Evolutionary conservation across 257 asterid genomes (phyloP), one percentile per base, ranked within the genome.

Genomic region (Jacaranda mimosifolia): DNA sequence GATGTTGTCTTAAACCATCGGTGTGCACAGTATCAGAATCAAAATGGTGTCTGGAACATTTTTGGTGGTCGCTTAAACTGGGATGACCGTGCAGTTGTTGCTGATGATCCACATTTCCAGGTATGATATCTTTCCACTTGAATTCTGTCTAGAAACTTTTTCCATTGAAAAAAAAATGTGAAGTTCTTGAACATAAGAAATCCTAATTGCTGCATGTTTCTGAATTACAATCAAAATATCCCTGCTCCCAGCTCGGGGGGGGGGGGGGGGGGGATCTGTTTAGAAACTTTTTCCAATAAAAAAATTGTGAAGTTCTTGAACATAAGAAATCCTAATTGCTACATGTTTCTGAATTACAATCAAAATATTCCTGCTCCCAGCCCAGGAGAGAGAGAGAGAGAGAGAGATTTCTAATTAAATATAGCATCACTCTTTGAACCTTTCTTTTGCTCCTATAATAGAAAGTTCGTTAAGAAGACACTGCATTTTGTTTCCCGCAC

Each of bases 81-180:
- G 99, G 99, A 96, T 78, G 99, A 93, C 59, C 89, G 89, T 79
- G 99, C 99, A 53, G 86, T 95, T 75, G 99, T 96, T 82, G 91
- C 91, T 73, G 99, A 96, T 81, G 98, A 96, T 89, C 99, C 98
- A 46, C 98, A 96, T 87, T 96, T 96, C 86, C 99, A 96, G 99
- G 99, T 93, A 78, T 53, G 55, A 57, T 48, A 57, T 62, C 65
- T 52, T 80, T 70, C 4, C 42, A 77, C 72, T 53, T 68, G 56
- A 46, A 40, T 63, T 75, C 38, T 56, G 6, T 74, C 72, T 52
- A 14, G 48, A 73, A 51, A 58, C 38, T 60, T 42, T 40, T 4
- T 40, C 8, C 45, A 40, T 40, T 40, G 2, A 26, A 26, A 26
- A 26, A 26, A 26, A 26, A 26, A 26, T 26, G 32, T 26, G 32